Percentiles rank a stretch among this genome's conserved stretches.
phyloP scores from a whole-genome alignment of 1,284 basidiomycete species.

The Malassezia cuniculi region DNA sequence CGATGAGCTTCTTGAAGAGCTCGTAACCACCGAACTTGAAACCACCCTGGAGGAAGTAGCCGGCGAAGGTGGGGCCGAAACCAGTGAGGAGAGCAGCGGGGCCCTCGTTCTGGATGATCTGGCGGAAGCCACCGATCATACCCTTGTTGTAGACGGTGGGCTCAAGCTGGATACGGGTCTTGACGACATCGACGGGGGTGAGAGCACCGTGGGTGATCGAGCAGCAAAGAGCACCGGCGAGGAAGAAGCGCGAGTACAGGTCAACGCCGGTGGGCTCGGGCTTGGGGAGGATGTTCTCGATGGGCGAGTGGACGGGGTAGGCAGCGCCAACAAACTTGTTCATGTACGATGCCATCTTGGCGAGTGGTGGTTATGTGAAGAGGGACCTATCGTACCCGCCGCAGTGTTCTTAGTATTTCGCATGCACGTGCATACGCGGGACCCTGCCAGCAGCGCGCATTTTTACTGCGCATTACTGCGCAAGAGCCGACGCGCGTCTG shows the following conservation, averaged over 20 bases:
- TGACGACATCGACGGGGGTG: constrained; percentile 47
- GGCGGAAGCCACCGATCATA: constrained; percentile 43
- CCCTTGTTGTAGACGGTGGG: constrained; percentile 51
- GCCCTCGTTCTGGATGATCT: constrained; percentile 40
- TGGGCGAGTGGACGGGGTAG: constrained; percentile 33
- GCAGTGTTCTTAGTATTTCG: too few relatives aligned
- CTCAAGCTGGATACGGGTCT: constrained; percentile 93
- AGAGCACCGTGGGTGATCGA: constrained; percentile 71
- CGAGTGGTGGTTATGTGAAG: too few relatives aligned
- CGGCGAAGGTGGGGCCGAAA: constrained; percentile 40
- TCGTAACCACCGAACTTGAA: constrained; percentile 46
- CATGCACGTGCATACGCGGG: too few relatives aligned
- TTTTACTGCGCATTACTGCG: too few relatives aligned
- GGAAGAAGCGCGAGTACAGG: constrained; percentile 50
- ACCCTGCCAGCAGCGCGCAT: too few relatives aligned
- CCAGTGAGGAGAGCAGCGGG: constrained; percentile 43
- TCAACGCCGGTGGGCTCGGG: constrained; percentile 30
- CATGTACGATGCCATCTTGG: constrained; percentile 6
- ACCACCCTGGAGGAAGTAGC: constrained; percentile 45
- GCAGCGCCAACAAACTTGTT: constrained; percentile 13
- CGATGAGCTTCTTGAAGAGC: constrained; percentile 44
- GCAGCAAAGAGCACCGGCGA: constrained; percentile 78
- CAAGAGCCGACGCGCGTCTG: too few relatives aligned
- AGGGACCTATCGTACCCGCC: too few relatives aligned
- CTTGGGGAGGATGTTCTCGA: constrained; percentile 14